Conservation (phyloP, 306 rosid species). For the Prunus armeniaca region DNA sequence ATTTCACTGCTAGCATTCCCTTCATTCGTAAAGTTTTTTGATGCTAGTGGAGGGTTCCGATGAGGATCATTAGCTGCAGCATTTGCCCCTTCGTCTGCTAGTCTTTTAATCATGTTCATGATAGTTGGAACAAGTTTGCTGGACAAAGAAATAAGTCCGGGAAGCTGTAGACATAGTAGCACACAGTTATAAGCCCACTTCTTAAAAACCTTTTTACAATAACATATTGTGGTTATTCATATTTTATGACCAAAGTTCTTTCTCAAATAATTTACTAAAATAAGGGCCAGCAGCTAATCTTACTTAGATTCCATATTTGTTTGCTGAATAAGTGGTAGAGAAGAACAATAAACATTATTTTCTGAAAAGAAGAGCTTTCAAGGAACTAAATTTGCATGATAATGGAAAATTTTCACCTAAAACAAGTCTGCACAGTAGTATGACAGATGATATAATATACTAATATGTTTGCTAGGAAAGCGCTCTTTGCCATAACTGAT, state of each 20-base stretch:
- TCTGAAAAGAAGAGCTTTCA: not conserved
- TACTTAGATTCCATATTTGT: not conserved
- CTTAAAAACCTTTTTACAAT: not conserved
- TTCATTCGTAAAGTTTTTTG: constrained; percentile 39
- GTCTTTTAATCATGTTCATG: constrained; percentile 64
- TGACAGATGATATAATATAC: not conserved
- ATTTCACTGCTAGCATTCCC: constrained; percentile 29
- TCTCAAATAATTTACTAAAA: not conserved
- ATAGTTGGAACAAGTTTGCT: constrained; percentile 76
- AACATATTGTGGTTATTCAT: not conserved
- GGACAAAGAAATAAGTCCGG: constrained; percentile 80
- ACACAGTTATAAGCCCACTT: constrained; percentile 10
- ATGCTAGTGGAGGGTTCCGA: constrained; percentile 31
- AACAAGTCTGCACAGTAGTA: not conserved
- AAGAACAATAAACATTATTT: not conserved
- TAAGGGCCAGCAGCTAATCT: not conserved
- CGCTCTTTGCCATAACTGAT: not conserved
- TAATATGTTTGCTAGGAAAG: not conserved
- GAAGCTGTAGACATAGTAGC: constrained; percentile 54
- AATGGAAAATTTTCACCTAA: not conserved
- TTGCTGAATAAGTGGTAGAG: not conserved
- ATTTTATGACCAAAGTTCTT: not conserved
- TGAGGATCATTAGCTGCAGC: constrained; percentile 48
- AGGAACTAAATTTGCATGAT: not conserved
- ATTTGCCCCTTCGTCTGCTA: constrained; percentile 74